Base-by-base conservation (phyloP, 2,329 filamentous ascomycete genomes). In the Hymenoscyphus infarciens region DNA sequence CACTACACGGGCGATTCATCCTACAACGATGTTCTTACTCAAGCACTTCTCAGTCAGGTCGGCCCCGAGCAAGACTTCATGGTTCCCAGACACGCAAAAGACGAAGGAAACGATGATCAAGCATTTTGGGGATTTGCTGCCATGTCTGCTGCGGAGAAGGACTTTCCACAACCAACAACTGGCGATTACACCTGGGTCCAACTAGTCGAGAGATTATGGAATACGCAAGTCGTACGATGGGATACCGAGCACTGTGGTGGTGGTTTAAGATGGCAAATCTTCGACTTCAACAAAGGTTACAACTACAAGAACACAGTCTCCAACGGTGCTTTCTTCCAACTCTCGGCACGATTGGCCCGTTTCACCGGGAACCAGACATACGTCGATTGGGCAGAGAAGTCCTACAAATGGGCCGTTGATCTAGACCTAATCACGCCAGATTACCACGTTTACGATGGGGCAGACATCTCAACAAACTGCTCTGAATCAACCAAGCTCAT, bases 241-340 rank as follows among this genome's bases (percentile, higher is more conserved):
- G 87, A 93, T 73, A 81, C 77, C 0, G 77, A 79, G 0, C 76
- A 78, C 45, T 96, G 91, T 71, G 81, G 80, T 29, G 91, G 91
- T 64, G 92, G 91, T 4, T 77, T 95, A 56, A 81, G 85, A 62
- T 94, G 90, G 90, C 91, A 96, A 78, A 92, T 96, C 68, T 93
- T 88, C 74, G 77, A 82, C 1, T 84, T 83, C 69, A 94, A 96
- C 73, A 86, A 86, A 65, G 92, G 91, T 15, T 87, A 92, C 74
- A 82, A 86, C 71, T 95, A 96, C 82, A 95, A 93, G 77, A 94
- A 94, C 77, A 83, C 87, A 16, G 85, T 93, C 69, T 87, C 87
- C 65, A 95, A 95, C 74, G 91, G 90, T 52, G 87, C 87, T n/a
- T 86, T 95, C 73, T 93, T 96, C 75, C 88, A 93, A 71, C 81